Evolutionary conservation across 257 asterid genomes (phyloP).

Genomic region (Ocimum tenuiflorum): DNA sequence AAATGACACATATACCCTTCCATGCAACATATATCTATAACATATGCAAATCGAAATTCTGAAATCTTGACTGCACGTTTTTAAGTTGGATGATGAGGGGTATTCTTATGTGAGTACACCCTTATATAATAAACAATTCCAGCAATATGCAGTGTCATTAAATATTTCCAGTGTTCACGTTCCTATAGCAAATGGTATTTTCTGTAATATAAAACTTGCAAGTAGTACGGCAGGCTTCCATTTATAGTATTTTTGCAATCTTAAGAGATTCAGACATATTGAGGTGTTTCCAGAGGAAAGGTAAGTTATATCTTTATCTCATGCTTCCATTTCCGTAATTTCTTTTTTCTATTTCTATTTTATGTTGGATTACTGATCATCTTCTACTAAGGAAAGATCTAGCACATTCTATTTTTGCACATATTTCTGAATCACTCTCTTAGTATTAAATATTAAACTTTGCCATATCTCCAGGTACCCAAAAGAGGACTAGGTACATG

Average conservation of each 20-base stretch:
- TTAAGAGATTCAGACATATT: neutral
- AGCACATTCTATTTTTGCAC: neutral
- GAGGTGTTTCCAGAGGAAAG: constrained; percentile 13
- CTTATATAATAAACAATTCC: too few relatives aligned
- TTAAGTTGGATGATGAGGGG: too few relatives aligned
- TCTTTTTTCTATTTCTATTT: constrained; percentile 2
- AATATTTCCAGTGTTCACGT: neutral
- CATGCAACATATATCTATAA: too few relatives aligned
- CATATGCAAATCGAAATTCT: too few relatives aligned
- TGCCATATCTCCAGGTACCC: constrained; percentile 14
- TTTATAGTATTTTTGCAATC: constrained; percentile 22
- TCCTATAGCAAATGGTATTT: neutral
- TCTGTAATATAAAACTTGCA: neutral
- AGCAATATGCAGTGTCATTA: neutral
- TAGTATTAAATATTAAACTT: neutral
- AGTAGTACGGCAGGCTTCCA: constrained; percentile 15
- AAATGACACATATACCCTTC: too few relatives aligned
- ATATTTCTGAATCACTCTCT: neutral
- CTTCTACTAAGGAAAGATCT: neutral
- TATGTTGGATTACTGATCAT: neutral
- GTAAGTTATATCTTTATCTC: constrained; percentile 3
- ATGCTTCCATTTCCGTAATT: neutral
- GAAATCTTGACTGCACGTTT: too few relatives aligned
- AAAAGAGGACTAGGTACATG: constrained; percentile 15
- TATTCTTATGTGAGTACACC: too few relatives aligned